Base-by-base conservation (phyloP, 441 rosid genomes). In the Macaranga tanarius region DNA sequence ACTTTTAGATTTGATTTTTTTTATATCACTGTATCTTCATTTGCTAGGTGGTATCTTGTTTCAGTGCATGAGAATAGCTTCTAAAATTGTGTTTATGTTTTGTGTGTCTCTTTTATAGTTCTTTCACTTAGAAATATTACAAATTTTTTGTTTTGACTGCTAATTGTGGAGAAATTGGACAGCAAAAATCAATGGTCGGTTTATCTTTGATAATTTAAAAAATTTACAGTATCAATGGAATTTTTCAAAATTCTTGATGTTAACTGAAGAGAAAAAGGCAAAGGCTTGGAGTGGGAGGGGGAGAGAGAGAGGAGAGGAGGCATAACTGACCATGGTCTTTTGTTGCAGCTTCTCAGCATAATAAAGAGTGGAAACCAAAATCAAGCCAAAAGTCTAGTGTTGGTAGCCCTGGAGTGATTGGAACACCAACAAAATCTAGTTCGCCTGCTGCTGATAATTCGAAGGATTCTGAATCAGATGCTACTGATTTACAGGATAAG, bases 281-380 rank as follows among this genome's bases (percentile, higher is more conserved):
- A 16, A 10, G 51, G 67, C 8, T n/a, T 20, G 52, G 60, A 5
- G 16, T 0, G 28, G 12, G 60, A 12, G 26, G 6, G 0, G 60
- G 28, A 5, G 60, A 11, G 12, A 2, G 23, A 20, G 10, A 2
- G 11, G 10, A 65, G 11, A 13, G 17, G 22, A 42, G 59, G 64
- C 59, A 45, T 68, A 25, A 61, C 69, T 75, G 58, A 73, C 65
- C n/a, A 34, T 56, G 28, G 15, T 25, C 23, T 62, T 77, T 69
- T 62, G 25, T 6, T 83, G 82, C 89, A 91, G 98, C 87, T 81
- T 62, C 85, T 26, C 89, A 84, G 55, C 95, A 86, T 67, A 84
- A 84, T 59, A 94, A 89, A 79, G 92, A 94, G 76, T 94, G 98
- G 97, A 94, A 89, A 81, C 97, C 97, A 69, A 92, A 92, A 81